These are phyloP conservation scores for Populus pruinosa DNA, from an alignment of 345 rosid genomes.

Conservation along the genomic window DNA sequence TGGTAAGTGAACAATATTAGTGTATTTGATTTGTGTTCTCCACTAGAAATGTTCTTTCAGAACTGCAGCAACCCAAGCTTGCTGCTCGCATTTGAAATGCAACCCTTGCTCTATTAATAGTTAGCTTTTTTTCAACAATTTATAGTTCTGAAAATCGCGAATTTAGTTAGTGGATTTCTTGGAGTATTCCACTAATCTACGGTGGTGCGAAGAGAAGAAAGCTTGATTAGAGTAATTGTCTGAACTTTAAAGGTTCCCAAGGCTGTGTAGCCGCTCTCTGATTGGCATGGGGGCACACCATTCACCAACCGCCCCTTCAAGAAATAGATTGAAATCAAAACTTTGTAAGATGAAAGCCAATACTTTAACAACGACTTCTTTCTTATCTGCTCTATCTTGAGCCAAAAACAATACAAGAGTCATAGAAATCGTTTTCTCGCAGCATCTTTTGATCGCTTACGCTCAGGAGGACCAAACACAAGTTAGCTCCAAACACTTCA, in stretches of 20 bases:
- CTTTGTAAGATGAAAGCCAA: too few species aligned
- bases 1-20: not conserved
- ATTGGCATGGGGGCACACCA: not conserved
- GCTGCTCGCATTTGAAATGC: not conserved
- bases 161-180: too few species aligned
- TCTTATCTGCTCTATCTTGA: not conserved
- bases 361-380: too few species aligned
- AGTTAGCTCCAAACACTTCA: not conserved
- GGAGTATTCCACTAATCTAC: not conserved
- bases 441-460: not conserved
- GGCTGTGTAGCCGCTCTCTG: not conserved
- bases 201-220: not conserved
- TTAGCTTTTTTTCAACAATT: too few species aligned
- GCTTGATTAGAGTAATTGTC: not conserved
- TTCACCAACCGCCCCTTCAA: not conserved
- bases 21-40: not conserved
- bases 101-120: not conserved
- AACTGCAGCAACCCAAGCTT: not conserved
- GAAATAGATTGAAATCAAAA: not conserved
- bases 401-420: not conserved
- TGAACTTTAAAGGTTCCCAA: not conserved
- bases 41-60: not conserved
- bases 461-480: not conserved
- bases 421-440: not conserved
- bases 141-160: too few species aligned